A percentile compares a stretch with the other conserved stretches of the same genome.
Evolutionary conservation across 2,329 filamentous ascomycete genomes (phyloP).

Genomic region (Cercospora beticola): DNA sequence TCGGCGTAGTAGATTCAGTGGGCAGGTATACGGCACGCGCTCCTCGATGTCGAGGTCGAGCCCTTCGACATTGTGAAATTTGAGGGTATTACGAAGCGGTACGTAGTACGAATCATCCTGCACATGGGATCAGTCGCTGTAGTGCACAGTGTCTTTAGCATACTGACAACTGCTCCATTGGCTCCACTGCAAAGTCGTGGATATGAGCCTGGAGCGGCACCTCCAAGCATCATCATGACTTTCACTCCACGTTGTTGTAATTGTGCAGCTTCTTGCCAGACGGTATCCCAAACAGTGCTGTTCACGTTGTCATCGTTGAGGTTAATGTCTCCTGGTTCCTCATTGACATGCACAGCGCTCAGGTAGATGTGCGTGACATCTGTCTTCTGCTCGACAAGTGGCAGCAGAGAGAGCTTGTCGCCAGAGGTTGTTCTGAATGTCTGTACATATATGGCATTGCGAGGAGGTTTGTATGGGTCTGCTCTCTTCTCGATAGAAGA

Average conservation of each 20-base stretch:
- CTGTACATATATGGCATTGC: constrained; percentile 33
- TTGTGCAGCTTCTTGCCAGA: constrained; percentile 32
- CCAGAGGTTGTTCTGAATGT: constrained; percentile 29
- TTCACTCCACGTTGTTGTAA: constrained; percentile 33
- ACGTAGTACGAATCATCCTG: constrained; percentile 32
- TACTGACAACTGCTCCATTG: constrained; percentile 21
- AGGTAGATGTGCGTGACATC: constrained; percentile 33
- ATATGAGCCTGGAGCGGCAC: constrained; percentile 34
- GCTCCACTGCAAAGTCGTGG: constrained; percentile 29
- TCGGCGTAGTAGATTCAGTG: constrained; percentile 30
- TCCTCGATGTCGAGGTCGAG: constrained; percentile 38
- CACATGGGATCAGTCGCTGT: neutral
- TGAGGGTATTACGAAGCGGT: constrained; percentile 32
- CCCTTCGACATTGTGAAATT: constrained; percentile 31
- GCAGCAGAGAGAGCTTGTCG: constrained; percentile 30
- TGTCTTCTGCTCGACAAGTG: constrained; percentile 30
- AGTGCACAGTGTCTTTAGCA: neutral
- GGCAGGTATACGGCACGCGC: constrained; percentile 27
- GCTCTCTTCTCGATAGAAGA: constrained; percentile 14
- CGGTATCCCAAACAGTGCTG: constrained; percentile 22
- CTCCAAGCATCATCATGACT: constrained; percentile 37
- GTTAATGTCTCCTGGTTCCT: constrained; percentile 28
- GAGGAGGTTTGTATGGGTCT: constrained; percentile 22
- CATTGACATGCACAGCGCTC: constrained; percentile 34
- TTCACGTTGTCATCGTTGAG: constrained; percentile 34